phyloP scores from a whole-genome alignment of 768 basidiomycete species.

The Xanthoconium purpureum region DNA sequence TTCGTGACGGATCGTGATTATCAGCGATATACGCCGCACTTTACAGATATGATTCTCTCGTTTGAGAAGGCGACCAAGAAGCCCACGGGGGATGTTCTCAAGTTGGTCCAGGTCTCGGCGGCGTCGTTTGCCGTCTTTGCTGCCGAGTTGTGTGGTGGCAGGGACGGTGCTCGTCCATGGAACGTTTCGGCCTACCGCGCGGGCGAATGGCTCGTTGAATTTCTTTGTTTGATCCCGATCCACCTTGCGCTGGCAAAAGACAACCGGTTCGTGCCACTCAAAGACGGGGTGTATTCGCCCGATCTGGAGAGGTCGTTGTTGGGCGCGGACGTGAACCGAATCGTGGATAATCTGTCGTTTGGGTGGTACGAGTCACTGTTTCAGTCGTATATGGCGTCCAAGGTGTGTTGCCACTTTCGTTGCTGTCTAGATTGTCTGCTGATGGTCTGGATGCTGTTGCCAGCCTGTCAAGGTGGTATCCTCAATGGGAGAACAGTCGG shows the following conservation, averaged over 20 bases:
- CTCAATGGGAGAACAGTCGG: slow-evolving; percentile 68
- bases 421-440: neutral
- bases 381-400: slow-evolving; percentile 57
- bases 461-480: slow-evolving; percentile 64
- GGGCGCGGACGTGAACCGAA: slow-evolving; percentile 56
- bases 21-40: slow-evolving; percentile 40
- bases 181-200: slow-evolving; percentile 39
- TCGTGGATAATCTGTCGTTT: slow-evolving; percentile 53
- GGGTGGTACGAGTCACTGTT: slow-evolving; percentile 68
- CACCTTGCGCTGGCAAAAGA: slow-evolving; percentile 59
- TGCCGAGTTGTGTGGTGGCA: slow-evolving; percentile 5
- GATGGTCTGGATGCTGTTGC: neutral
- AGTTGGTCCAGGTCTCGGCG: slow-evolving; percentile 35
- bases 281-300: slow-evolving; percentile 52
- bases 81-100: slow-evolving; percentile 46
- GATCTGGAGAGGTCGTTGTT: slow-evolving; percentile 51
- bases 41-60: slow-evolving; percentile 39
- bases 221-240: slow-evolving; percentile 62
- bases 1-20: slow-evolving; percentile 43
- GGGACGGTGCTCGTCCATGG: slow-evolving; percentile 14
- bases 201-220: slow-evolving; percentile 62
- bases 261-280: slow-evolving; percentile 59
- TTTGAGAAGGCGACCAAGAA: slow-evolving; percentile 54
- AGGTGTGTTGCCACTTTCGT: slow-evolving; percentile 30
- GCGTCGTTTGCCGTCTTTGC: slow-evolving; percentile 30